phyloP scores from a whole-genome alignment of 352 stramenopile genomes.

The Aphanomyces cochlioides region DNA sequence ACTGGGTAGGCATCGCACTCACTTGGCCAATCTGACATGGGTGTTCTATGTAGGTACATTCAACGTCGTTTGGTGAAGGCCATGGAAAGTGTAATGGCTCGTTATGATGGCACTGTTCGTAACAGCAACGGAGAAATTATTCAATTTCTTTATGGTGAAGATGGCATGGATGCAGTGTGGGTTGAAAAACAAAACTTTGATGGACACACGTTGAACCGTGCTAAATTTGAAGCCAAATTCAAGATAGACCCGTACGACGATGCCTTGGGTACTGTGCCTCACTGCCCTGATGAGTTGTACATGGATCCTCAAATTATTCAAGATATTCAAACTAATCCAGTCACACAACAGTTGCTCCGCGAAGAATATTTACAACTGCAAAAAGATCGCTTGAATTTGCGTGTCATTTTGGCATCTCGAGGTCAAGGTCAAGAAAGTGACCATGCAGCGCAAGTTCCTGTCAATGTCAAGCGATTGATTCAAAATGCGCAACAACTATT shows the following conservation, averaged over 20 bases:
- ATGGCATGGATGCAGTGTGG: conserved; percentile 99
- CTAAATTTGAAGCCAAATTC: conserved; percentile 93
- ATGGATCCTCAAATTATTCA: conserved; percentile 84
- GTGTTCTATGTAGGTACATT: conserved; percentile 51
- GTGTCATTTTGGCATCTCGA: conserved; percentile 93
- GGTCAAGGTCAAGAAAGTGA: conserved; percentile 92
- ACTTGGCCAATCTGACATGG: not conserved
- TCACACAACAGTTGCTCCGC: conserved; percentile 91
- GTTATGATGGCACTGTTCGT: conserved; percentile 98
- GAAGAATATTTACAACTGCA: conserved; percentile 92
- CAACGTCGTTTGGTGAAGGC: conserved; percentile 99
- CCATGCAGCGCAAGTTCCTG: conserved; percentile 85
- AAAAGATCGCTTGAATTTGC: conserved; percentile 92
- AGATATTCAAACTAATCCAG: conserved; percentile 91
- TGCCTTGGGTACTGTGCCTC: conserved; percentile 87
- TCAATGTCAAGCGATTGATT: conserved; percentile 94
- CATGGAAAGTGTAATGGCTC: conserved; percentile 98
- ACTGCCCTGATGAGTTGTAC: conserved; percentile 79
- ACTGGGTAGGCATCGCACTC: conserved; percentile 88
- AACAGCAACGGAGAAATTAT: conserved; percentile 89
- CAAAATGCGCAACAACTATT: conserved; percentile 95
- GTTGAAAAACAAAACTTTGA: conserved; percentile 98
- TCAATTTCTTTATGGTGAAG: conserved; percentile 92
- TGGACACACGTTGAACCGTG: conserved; percentile 85
- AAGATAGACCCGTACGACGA: conserved; percentile 90